A percentile compares a stretch with the other conserved stretches of the same genome.
Evolutionary conservation across 2,329 filamentous ascomycete genomes (phyloP).

Genomic region (Penicillium sp.): DNA sequence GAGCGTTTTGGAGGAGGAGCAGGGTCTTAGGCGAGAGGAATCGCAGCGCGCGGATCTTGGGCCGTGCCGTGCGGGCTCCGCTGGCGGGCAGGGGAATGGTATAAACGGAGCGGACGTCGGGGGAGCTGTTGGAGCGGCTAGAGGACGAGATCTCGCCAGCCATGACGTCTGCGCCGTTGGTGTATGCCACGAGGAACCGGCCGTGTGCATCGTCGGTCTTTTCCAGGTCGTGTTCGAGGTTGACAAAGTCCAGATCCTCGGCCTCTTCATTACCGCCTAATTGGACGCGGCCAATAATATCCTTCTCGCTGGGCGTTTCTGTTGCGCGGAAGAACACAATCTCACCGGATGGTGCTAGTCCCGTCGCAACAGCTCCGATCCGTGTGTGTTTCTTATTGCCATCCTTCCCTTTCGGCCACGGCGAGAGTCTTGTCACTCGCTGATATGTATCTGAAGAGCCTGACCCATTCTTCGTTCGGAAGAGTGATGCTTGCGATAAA

Average conservation of each 20-base stretch:
- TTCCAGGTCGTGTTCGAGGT: constrained; percentile 25
- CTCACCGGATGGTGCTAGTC: constrained; percentile 71
- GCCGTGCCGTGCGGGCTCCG: constrained; percentile 31
- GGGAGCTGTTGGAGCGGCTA: constrained; percentile 44
- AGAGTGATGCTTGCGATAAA: constrained; percentile 53
- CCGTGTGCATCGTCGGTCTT: constrained; percentile 15
- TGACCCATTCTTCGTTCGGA: constrained; percentile 40
- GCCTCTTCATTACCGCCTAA: constrained; percentile 53
- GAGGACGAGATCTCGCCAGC: constrained; percentile 58
- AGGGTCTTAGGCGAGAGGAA: constrained; percentile 56
- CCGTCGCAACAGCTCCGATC: constrained; percentile 75
- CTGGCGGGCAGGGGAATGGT: constrained; percentile 42
- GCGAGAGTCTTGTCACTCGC: constrained; percentile 57
- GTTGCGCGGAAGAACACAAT: constrained; percentile 75
- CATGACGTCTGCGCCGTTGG: constrained; percentile 72
- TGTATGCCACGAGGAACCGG: constrained; percentile 72
- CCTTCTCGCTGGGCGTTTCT: constrained; percentile 49
- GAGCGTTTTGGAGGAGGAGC: constrained; percentile 56
- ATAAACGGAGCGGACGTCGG: constrained; percentile 38
- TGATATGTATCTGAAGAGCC: constrained; percentile 56
- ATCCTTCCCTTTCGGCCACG: constrained; percentile 39
- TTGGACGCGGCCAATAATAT: constrained; percentile 55
- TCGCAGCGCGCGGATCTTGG: constrained; percentile 56
- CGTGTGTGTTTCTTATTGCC: constrained; percentile 54
- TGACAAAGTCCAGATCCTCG: constrained; percentile 46